Conservation (phyloP, 2,329 filamentous ascomycete genomes). For the Penicillium rolfsii region DNA sequence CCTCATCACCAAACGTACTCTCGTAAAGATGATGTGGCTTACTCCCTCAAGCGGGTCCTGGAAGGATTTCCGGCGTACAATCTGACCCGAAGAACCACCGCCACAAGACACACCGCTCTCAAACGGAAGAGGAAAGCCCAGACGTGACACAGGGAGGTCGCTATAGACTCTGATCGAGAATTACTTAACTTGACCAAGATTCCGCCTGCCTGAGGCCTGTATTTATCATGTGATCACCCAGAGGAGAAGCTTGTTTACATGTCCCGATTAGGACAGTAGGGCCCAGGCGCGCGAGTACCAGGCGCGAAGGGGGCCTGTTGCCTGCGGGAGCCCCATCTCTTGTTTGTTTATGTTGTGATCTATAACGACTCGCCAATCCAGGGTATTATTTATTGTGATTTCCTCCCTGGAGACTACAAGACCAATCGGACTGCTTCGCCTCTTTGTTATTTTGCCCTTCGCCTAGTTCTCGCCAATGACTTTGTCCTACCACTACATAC, state of each 20-base stretch:
- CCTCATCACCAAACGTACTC: too few relatives aligned
- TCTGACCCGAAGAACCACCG: too few relatives aligned
- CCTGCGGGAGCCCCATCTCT: constrained; percentile 25
- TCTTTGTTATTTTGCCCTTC: constrained; percentile 3
- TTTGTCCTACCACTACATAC: constrained; percentile 1
- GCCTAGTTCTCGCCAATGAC: not conserved
- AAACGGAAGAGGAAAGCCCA: too few relatives aligned
- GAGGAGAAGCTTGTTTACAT: constrained; percentile 30
- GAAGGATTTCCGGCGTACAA: too few relatives aligned
- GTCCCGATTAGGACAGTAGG: constrained; percentile 23
- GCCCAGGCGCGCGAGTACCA: constrained; percentile 7
- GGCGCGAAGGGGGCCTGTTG: constrained; percentile 24
- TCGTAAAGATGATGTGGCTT: too few relatives aligned
- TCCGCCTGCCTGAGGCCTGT: not conserved
- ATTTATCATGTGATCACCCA: constrained; percentile 22
- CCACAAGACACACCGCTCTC: too few relatives aligned
- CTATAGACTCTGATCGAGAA: too few relatives aligned
- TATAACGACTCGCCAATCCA: constrained; percentile 16
- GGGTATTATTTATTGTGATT: not conserved
- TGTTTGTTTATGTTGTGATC: constrained; percentile 35
- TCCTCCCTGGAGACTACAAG: constrained; percentile 10
- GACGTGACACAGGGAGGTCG: too few relatives aligned
- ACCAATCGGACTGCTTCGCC: constrained; percentile 11
- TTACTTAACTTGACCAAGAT: not conserved
- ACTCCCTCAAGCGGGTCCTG: too few relatives aligned